A percentile compares a stretch with the other conserved stretches of the same genome.
Conservation (phyloP, 106 monocot species). For the Agapanthus africanus region DNA sequence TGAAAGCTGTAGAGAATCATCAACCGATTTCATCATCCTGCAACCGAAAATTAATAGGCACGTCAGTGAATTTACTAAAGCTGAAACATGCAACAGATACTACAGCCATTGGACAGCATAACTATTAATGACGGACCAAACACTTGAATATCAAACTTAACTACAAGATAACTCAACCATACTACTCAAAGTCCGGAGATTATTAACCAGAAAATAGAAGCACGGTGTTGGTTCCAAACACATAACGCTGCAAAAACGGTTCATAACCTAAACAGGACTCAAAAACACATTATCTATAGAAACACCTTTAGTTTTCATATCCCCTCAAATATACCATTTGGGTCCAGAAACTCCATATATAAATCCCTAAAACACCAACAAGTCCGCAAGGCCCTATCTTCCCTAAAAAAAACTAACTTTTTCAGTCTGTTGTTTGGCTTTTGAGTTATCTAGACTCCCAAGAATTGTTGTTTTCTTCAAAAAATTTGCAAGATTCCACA, state of each 20-base stretch:
- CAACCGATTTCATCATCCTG: slow-evolving; percentile 78
- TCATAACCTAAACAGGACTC: too few relatives aligned
- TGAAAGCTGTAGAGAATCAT: slow-evolving; percentile 66
- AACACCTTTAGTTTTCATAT: too few relatives aligned
- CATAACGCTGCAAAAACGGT: too few relatives aligned
- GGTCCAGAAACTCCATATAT: too few relatives aligned
- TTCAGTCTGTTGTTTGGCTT: too few relatives aligned
- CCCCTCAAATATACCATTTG: too few relatives aligned
- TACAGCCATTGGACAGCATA: background rate
- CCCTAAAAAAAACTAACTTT: background rate
- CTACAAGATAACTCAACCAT: background rate
- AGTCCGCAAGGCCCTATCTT: too few relatives aligned
- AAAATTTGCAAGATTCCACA: too few relatives aligned
- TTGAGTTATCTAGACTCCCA: too few relatives aligned
- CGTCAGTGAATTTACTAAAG: background rate
- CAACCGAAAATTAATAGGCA: background rate
- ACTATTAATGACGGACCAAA: background rate
- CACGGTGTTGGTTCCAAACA: background rate
- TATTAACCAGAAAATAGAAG: background rate
- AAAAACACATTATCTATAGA: too few relatives aligned
- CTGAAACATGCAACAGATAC: background rate
- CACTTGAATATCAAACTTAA: background rate
- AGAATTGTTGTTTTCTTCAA: too few relatives aligned
- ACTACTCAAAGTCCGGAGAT: background rate
- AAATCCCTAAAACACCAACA: too few relatives aligned